phyloP scores from a whole-genome alignment of 768 basidiomycete genomes.

The Rubroboletus pulcherrimus region DNA sequence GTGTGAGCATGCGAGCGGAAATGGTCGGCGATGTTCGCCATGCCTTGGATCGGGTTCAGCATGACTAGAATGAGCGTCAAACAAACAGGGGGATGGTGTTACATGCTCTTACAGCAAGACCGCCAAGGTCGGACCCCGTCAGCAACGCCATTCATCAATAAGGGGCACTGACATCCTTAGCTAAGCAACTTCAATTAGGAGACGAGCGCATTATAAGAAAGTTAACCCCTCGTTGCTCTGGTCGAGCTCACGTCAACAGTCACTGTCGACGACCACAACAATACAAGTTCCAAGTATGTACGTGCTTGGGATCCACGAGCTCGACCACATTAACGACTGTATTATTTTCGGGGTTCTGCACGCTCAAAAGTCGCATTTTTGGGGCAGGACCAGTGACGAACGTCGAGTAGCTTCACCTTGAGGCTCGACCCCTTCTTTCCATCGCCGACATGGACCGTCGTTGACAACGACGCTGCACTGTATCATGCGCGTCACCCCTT shows the following conservation, averaged over 20 bases:
- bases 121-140: not conserved
- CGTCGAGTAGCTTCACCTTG: not conserved
- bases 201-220: no score
- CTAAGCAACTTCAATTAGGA: not conserved
- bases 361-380: not conserved
- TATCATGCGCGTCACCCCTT: not conserved
- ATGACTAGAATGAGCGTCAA: slow-evolving; percentile 1
- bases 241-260: not conserved
- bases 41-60: slow-evolving; percentile 10
- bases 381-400: not conserved
- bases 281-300: not conserved
- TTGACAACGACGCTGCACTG: not conserved
- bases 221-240: not conserved
- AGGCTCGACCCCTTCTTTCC: not conserved
- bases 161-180: not conserved
- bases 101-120: not conserved
- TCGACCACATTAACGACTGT: not conserved
- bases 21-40: slow-evolving; percentile 12
- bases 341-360: not conserved
- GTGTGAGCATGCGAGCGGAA: slow-evolving; percentile 4
- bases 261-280: not conserved
- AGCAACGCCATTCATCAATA: not conserved
- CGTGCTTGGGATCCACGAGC: not conserved
- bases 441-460: not conserved
- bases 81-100: not conserved